A percentile compares a stretch with the other conserved stretches of the same genome.
These are phyloP conservation scores for Xerocomus brunneocitrinus DNA, from an alignment of 768 basidiomycete genomes.

Conservation along the genomic window DNA sequence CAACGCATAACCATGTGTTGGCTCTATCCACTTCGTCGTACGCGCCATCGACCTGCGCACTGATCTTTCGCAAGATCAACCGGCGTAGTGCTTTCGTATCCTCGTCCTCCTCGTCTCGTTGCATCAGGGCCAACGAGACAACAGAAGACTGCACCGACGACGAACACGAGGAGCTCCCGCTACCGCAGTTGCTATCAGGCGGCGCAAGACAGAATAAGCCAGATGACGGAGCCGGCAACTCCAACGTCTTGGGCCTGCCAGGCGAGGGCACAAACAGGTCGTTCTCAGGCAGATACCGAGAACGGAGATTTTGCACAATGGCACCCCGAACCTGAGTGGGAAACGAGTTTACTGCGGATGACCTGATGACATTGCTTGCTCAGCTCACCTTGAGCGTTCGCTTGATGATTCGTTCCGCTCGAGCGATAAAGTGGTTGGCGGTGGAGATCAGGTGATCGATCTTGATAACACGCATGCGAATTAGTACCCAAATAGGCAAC, in stretches of 20 bases:
- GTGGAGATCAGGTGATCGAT: constrained; percentile 53
- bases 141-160: constrained; percentile 34
- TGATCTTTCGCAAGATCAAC: constrained; percentile 62
- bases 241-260: background rate
- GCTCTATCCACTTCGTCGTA: constrained; percentile 62
- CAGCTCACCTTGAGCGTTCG: constrained; percentile 50
- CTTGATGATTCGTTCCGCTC: constrained; percentile 53
- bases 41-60: constrained; percentile 49
- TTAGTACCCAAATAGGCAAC: constrained; percentile 7
- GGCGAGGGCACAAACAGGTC: constrained; percentile 21
- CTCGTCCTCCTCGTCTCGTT: constrained; percentile 56
- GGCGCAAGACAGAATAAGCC: constrained; percentile 23
- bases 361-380: background rate
- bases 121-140: constrained; percentile 46
- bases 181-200: constrained; percentile 5
- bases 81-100: constrained; percentile 59
- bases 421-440: constrained; percentile 51
- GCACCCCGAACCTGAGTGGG: constrained; percentile 44
- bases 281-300: constrained; percentile 19
- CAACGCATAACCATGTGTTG: constrained; percentile 55
- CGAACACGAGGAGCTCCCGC: constrained; percentile 14
- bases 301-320: constrained; percentile 42
- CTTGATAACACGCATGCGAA: constrained; percentile 27
- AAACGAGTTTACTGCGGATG: constrained; percentile 3
- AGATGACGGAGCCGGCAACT: constrained; percentile 4